Percentiles rank a stretch among this genome's conserved stretches.
These are phyloP conservation scores for Penicillium canescens DNA, from an alignment of 495 filamentous ascomycete genomes.

Conservation along the genomic window DNA sequence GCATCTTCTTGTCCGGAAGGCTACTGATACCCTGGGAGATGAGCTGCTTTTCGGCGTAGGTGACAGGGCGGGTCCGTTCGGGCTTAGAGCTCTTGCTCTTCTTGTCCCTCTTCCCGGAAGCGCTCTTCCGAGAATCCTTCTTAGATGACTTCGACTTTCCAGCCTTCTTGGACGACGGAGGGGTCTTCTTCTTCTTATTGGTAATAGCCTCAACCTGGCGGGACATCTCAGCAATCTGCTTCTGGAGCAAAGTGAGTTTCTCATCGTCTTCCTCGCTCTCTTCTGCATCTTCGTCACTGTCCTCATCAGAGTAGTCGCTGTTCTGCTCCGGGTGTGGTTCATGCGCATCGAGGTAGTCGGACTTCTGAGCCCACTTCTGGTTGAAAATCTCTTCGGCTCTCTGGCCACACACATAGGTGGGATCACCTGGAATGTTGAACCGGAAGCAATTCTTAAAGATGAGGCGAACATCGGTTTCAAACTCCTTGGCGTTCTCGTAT, in stretches of 20 bases:
- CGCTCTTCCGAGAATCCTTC: conserved; percentile 55
- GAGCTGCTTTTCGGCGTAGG: conserved; percentile 79
- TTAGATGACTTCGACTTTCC: conserved; percentile 51
- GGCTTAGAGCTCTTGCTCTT: conserved; percentile 48
- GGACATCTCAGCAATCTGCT: conserved; percentile 63
- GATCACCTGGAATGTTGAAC: conserved; percentile 83
- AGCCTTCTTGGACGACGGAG: conserved; percentile 60
- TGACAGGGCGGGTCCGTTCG: conserved; percentile 56
- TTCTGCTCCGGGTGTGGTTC: conserved; percentile 58
- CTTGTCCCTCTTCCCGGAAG: conserved; percentile 53
- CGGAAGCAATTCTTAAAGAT: conserved; percentile 89
- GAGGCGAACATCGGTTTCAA: conserved; percentile 76
- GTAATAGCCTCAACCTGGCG: conserved; percentile 54
- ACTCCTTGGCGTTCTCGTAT: conserved; percentile 81
- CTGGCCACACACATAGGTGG: conserved; percentile 68
- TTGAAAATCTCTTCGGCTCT: conserved; percentile 72
- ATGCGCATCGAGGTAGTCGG: conserved; percentile 73
- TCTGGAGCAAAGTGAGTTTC: conserved; percentile 64
- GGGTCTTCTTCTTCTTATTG: conserved; percentile 63
- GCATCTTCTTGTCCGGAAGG: conserved; percentile 71
- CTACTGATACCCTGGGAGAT: conserved; percentile 78
- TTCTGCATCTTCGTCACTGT: conserved; percentile 68
- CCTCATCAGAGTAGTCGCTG: conserved; percentile 58
- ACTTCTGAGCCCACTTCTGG: conserved; percentile 69
- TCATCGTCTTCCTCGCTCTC: conserved; percentile 67